Conservation (phyloP, 2,329 filamentous ascomycete species). For the Pseudogymnoascus sp. region DNA sequence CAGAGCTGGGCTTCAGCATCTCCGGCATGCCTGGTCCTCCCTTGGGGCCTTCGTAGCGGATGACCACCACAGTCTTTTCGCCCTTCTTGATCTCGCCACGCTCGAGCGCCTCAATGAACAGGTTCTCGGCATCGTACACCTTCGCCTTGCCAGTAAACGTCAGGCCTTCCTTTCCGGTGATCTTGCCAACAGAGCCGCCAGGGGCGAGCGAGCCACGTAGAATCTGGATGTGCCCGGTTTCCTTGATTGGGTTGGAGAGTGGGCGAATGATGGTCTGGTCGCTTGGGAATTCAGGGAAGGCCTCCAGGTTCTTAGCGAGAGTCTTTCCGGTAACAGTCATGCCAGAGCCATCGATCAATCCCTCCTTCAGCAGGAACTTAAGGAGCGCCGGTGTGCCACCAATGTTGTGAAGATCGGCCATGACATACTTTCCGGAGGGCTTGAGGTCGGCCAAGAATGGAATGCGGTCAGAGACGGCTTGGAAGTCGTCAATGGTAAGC, state of each 20-base stretch:
- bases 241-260: slow-evolving; percentile 61
- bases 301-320: slow-evolving; percentile 50
- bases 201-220: slow-evolving; percentile 63
- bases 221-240: slow-evolving; percentile 67
- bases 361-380: slow-evolving; percentile 51
- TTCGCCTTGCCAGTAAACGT: slow-evolving; percentile 62
- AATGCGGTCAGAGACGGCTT: slow-evolving; percentile 69
- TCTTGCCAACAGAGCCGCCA: slow-evolving; percentile 65
- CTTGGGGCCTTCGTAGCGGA: slow-evolving; percentile 68
- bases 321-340: slow-evolving; percentile 56
- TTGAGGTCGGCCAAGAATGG: slow-evolving; percentile 79
- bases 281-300: slow-evolving; percentile 54
- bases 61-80: slow-evolving; percentile 70
- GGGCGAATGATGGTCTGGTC: slow-evolving; percentile 66
- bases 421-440: slow-evolving; percentile 62
- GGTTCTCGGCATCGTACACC: slow-evolving; percentile 63
- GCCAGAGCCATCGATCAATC: slow-evolving; percentile 50
- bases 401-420: slow-evolving; percentile 49
- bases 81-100: slow-evolving; percentile 63
- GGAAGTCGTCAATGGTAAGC: slow-evolving; percentile 81
- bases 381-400: slow-evolving; percentile 51
- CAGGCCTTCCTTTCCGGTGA: slow-evolving; percentile 68
- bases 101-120: slow-evolving; percentile 62
- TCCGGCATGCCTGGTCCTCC: slow-evolving; percentile 68
- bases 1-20: slow-evolving; percentile 65